Percentiles rank a stretch among this genome's conserved stretches.
Conservation (phyloP, 2,329 filamentous ascomycete genomes). For the Aspergillus sp. region DNA sequence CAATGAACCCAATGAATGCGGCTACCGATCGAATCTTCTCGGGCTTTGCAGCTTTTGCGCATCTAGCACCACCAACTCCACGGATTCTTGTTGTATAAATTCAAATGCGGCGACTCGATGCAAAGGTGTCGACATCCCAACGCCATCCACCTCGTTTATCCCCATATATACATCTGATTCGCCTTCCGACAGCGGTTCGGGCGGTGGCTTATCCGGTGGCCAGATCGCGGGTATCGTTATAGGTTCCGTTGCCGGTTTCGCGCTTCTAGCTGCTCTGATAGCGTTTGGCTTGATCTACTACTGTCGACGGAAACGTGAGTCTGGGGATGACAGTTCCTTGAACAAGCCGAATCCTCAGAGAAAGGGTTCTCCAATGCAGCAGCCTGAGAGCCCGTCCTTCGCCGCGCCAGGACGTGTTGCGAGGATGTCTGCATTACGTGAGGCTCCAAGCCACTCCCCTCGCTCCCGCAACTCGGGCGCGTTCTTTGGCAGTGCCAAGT, state of each 20-base stretch:
- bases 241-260: slow-evolving; percentile 70
- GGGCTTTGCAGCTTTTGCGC: slow-evolving; percentile 88
- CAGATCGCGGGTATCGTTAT: slow-evolving; percentile 89
- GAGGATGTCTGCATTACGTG: slow-evolving; percentile 91
- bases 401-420: slow-evolving; percentile 85
- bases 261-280: slow-evolving; percentile 67
- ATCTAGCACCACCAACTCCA: slow-evolving; percentile 81
- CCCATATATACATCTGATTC: slow-evolving; percentile 62
- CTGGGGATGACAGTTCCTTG: slow-evolving; percentile 72
- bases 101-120: slow-evolving; percentile 74
- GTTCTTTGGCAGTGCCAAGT: slow-evolving; percentile 47
- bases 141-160: slow-evolving; percentile 59
- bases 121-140: slow-evolving; percentile 72
- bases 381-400: slow-evolving; percentile 54
- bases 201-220: slow-evolving; percentile 69
- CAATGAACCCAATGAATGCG: slow-evolving; percentile 87
- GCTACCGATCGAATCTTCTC: slow-evolving; percentile 68
- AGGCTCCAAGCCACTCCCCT: slow-evolving; percentile 63
- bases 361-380: slow-evolving; percentile 44
- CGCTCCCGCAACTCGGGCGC: slow-evolving; percentile 53
- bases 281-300: slow-evolving; percentile 56
- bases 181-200: slow-evolving; percentile 36
- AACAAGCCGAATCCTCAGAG: slow-evolving; percentile 79
- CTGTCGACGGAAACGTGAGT: slow-evolving; percentile 57
- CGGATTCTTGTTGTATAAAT: slow-evolving; percentile 90